A percentile compares a stretch with the other conserved stretches of the same genome.
Conservation (phyloP, 2,329 filamentous ascomycete genomes). For the Arthrobotrys megalospora region DNA sequence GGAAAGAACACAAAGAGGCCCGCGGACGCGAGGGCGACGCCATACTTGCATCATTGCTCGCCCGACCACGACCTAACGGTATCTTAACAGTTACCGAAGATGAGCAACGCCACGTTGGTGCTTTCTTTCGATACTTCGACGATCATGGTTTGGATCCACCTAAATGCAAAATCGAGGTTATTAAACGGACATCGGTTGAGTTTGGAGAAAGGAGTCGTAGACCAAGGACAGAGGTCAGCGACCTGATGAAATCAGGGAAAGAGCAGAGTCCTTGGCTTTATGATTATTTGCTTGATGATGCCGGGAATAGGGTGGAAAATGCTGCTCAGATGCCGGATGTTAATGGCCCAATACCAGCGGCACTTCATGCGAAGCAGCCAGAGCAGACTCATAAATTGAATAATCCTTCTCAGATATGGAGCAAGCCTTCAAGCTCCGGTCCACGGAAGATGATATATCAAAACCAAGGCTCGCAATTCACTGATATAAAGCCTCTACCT, state of each 20-base stretch:
- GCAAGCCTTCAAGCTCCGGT: not conserved
- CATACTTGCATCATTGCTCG: not conserved
- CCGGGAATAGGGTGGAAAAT: not conserved
- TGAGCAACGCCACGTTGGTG: not conserved
- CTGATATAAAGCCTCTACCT: not conserved
- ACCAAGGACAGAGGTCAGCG: too few relatives aligned
- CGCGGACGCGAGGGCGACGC: not conserved
- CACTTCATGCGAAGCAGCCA: too few relatives aligned
- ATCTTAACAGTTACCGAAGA: not conserved
- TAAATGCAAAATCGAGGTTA: not conserved
- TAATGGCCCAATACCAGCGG: not conserved
- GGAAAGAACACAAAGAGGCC: not conserved
- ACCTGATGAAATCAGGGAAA: too few relatives aligned
- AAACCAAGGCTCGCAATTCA: constrained; percentile 6
- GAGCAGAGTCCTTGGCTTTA: not conserved
- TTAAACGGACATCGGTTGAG: not conserved
- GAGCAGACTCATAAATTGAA: too few relatives aligned
- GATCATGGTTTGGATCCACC: not conserved
- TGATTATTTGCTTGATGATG: not conserved
- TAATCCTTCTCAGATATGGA: too few relatives aligned
- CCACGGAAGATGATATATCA: not conserved
- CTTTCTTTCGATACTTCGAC: not conserved
- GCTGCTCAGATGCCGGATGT: not conserved
- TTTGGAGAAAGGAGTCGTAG: not conserved
- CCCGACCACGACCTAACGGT: not conserved